Evolutionary conservation across 108 stramenopile species (phyloP), one percentile per base, ranked within the genome.

Genomic region (Chaetoceros muelleri): DNA sequence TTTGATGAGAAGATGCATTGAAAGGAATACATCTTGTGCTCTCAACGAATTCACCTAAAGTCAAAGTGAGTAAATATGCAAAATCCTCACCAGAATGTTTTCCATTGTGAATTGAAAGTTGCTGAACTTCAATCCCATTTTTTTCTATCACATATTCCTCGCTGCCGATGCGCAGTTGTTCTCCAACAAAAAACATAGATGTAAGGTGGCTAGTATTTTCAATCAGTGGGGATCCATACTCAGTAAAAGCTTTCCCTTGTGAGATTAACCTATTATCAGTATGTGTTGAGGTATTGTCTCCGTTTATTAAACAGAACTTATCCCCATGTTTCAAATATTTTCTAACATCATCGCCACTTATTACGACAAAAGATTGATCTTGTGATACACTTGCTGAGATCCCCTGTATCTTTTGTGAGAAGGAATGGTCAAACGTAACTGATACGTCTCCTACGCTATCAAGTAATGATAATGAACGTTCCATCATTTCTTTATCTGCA

Each of bases 121-220:
- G 56, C 65, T 87, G 82, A 21, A 87, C 70, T 56, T 87, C 85
- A 25, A 72, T 55, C 3, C 75, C 77, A 47, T 73, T 79, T 65
- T 67, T 73, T 22, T 30, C 55, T 16, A 82, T 56, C 0, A 53
- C 53, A 46, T 65, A 76, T 1, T 58, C 62, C 19, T 72, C 66
- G 3, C 78, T 79, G 24, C 60, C 71, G 40, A 81, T 48, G 25
- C 77, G 67, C 27, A 85, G 47, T 22, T 62, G 48, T 47, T 75
- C 69, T 27, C 78, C 84, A 16, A 61, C 58, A 52, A 40, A 46
- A n/a, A n/a, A n/a, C n/a, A n/a, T n/a, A n/a, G n/a, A n/a, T n/a
- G n/a, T n/a, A n/a, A n/a, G n/a, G n/a, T n/a, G n/a, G n/a, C n/a
- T n/a, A n/a, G n/a, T n/a, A n/a, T n/a, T n/a, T n/a, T n/a, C n/a